phyloP scores from a whole-genome alignment of 2,329 filamentous ascomycete species.

The Chaetomium sp. region DNA sequence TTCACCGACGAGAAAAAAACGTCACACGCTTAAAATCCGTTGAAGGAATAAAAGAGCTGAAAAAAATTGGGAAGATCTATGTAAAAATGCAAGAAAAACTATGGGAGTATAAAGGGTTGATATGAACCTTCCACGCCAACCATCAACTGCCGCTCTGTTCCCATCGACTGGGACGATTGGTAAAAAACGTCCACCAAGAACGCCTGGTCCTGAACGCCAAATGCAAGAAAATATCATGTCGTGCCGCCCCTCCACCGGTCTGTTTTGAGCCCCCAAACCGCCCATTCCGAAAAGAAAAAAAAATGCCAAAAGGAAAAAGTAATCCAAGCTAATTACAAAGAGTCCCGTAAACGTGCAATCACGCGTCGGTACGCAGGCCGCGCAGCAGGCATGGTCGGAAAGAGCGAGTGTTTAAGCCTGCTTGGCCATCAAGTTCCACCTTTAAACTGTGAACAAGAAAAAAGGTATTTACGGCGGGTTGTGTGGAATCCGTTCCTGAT shows the following conservation, averaged over 20 bases:
- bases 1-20: too few relatives aligned
- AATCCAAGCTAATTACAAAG: conserved; percentile 10
- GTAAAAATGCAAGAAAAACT: neutral
- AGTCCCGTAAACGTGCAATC: neutral
- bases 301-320: neutral
- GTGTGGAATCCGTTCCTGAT: neutral
- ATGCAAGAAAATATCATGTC: too few relatives aligned
- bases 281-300: neutral
- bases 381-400: neutral
- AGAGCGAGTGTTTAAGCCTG: too few relatives aligned
- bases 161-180: neutral
- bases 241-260: too few relatives aligned
- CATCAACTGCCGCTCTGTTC: neutral
- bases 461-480: neutral
- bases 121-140: neutral
- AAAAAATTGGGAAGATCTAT: neutral
- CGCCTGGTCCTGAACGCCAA: too few relatives aligned
- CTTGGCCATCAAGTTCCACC: neutral
- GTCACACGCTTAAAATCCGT: too few relatives aligned
- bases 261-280: too few relatives aligned
- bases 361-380: neutral
- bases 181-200: neutral
- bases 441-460: neutral
- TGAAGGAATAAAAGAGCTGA: neutral
- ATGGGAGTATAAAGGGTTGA: neutral